phyloP scores from a whole-genome alignment of 345 rosid species.

The Passiflora organensis region DNA sequence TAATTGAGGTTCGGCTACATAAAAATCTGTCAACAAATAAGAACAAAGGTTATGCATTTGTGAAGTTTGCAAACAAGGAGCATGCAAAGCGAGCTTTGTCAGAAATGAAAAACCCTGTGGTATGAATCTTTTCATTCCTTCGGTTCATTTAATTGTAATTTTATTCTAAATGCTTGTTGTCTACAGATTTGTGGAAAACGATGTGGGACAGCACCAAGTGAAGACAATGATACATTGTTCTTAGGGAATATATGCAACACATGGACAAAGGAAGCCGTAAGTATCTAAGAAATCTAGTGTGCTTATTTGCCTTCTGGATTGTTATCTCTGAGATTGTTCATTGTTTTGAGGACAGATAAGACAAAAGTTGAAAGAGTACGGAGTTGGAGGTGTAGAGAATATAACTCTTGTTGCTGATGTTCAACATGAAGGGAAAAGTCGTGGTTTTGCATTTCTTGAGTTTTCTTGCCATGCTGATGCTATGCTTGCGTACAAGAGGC shows the following conservation, averaged over 20 bases:
- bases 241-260: slow-evolving; percentile 65
- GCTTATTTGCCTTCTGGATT: not conserved
- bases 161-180: slow-evolving; percentile 4
- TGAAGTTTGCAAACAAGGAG: slow-evolving; percentile 51
- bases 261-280: slow-evolving; percentile 68
- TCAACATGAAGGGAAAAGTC: slow-evolving; percentile 59
- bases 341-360: slow-evolving; percentile 36
- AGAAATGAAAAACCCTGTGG: slow-evolving; percentile 64
- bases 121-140: slow-evolving; percentile 19
- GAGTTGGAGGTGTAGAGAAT: slow-evolving; percentile 48
- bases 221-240: slow-evolving; percentile 60
- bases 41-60: slow-evolving; percentile 65
- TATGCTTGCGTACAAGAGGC: slow-evolving; percentile 56
- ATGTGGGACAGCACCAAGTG: slow-evolving; percentile 62
- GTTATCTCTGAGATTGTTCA: slow-evolving; percentile 18
- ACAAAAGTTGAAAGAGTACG: slow-evolving; percentile 51
- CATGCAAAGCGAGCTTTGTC: slow-evolving; percentile 50
- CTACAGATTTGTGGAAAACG: slow-evolving; percentile 56
- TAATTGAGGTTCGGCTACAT: slow-evolving; percentile 52
- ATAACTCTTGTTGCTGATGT: slow-evolving; percentile 52
- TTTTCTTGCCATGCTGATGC: slow-evolving; percentile 62
- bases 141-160: not conserved
- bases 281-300: slow-evolving; percentile 20
- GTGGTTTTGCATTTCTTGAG: slow-evolving; percentile 67
- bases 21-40: slow-evolving; percentile 36